Evolutionary conservation across 1,139 yeast species (phyloP), one percentile per base, ranked within the genome.

Genomic region (Suhomyces anneliseae): DNA sequence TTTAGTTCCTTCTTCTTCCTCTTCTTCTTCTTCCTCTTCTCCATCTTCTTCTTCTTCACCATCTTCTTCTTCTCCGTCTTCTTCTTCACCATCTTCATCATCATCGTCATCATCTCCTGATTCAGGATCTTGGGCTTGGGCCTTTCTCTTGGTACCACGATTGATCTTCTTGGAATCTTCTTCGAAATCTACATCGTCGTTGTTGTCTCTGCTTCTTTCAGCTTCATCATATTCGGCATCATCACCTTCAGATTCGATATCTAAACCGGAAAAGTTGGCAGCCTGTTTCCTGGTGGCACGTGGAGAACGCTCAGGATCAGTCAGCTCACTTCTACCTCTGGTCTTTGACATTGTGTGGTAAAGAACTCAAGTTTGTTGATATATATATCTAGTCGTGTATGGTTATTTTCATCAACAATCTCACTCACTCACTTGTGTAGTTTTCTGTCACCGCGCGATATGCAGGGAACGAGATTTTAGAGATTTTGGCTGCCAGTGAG

Each of bases 241-340:
- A 26, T 50, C 62, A 5, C 48, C 52, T 8, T 52, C 55, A 7
- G 59, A 27, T 26, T 37, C 44, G 24, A 64, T 48, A 46, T 66
- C 73, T 51, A 66, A 54, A 2, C 70, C 72, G 2, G 70, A 60
- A 34, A 66, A 57, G 43, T 61, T 59, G 6, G 59, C 43, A 27
- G 61, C 51, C 39, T 55, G 56, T n/a, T 55, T 43, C 12, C 64
- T 55, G 5, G 64, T 43, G 7, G 56, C 48, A 29, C 65, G 50
- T 9, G 63, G 60, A n/a, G 64, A 52, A 11, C 54, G 44, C 15
- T 47, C 34, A 5, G 40, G 39, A 35, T 56, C 56, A 8, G 52
- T 40, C 39, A 38, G 45, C 42, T 43, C 50, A 38, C 49, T 47
- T 46, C 51, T 53, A 12, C 47, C 46, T 14, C 41, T 42, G 27